Conservation (phyloP, 106 monocot species). For the Dioscorea dumetorum region DNA sequence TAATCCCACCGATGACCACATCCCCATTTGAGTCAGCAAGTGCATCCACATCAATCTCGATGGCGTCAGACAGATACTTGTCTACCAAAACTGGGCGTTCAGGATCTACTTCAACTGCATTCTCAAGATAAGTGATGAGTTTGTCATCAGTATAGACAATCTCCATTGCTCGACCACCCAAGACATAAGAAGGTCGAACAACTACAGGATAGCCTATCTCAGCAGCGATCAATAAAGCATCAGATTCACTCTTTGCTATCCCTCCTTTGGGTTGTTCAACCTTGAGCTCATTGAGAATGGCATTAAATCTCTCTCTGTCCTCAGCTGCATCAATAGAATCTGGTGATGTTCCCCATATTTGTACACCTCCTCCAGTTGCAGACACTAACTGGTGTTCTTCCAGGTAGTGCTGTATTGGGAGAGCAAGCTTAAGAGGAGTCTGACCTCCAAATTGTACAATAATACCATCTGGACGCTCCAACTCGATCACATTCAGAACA, state of each 20-base stretch:
- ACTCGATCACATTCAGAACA: conserved; percentile 81
- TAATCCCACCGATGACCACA: conserved; percentile 98
- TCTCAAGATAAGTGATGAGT: conserved; percentile 73
- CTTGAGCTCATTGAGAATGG: conserved; percentile 67
- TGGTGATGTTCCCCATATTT: conserved; percentile 92
- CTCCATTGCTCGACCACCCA: conserved; percentile 97
- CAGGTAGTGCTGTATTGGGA: conserved; percentile 71
- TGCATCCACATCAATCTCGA: conserved; percentile 94
- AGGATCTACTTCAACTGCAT: conserved; percentile 91
- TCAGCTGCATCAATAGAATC: conserved; percentile 98
- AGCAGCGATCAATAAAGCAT: conserved; percentile 66
- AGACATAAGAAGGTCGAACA: conserved; percentile 89
- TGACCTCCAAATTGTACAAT: conserved; percentile 98
- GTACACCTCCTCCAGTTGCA: conserved; percentile 55
- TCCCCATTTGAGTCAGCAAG: conserved; percentile 69
- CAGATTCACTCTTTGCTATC: conserved; percentile 81
- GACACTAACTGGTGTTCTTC: conserved; percentile 46
- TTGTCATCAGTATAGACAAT: conserved; percentile 92
- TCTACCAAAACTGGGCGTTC: conserved; percentile 87
- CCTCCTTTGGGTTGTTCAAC: conserved; percentile 95
- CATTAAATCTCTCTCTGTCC: conserved; percentile 88
- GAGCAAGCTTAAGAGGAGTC: conserved; percentile 94
- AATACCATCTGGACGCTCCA: conserved; percentile 87
- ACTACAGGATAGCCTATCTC: conserved; percentile 95
- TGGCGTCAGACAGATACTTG: conserved; percentile 83